Percentiles rank a stretch among this genome's conserved stretches.
These are phyloP conservation scores for Neospermospora avenae DNA, from an alignment of 2,329 filamentous ascomycete genomes.

Conservation along the genomic window DNA sequence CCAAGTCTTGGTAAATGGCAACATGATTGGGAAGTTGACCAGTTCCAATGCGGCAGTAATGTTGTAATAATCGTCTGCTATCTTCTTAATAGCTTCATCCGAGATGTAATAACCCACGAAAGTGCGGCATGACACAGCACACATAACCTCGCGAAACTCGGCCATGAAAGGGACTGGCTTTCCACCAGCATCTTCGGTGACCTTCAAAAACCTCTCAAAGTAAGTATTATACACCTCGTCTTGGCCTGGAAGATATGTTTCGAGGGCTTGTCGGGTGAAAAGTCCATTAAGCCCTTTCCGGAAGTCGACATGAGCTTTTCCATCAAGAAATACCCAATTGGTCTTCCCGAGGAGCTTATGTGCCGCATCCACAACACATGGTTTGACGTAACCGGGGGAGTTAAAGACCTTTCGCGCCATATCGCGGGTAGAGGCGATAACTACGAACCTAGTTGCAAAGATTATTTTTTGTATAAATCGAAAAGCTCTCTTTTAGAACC, in stretches of 20 bases:
- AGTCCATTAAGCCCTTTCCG: constrained; percentile 93
- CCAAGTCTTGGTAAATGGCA: constrained; percentile 94
- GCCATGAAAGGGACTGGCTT: constrained; percentile 85
- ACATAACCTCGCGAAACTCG: constrained; percentile 91
- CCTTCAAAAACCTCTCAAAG: constrained; percentile 73
- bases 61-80: constrained; percentile 93
- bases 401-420: constrained; percentile 97
- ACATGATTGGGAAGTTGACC: constrained; percentile 96
- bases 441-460: constrained; percentile 74
- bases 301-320: constrained; percentile 92
- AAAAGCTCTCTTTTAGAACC: constrained; percentile 30
- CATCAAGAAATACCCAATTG: constrained; percentile 98
- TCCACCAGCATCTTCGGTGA: constrained; percentile 68
- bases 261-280: constrained; percentile 87
- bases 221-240: constrained; percentile 89
- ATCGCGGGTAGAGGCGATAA: constrained; percentile 92
- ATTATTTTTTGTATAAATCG: neutral
- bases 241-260: constrained; percentile 85
- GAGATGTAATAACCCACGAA: constrained; percentile 96
- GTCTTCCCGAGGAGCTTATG: constrained; percentile 87
- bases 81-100: constrained; percentile 86
- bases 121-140: constrained; percentile 90
- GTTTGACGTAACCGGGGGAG: constrained; percentile 86
- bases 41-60: constrained; percentile 94
- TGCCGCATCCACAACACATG: constrained; percentile 91